Base-by-base conservation (phyloP, 2,329 filamentous ascomycete genomes). In the Phyllosticta paracitricarpa region DNA sequence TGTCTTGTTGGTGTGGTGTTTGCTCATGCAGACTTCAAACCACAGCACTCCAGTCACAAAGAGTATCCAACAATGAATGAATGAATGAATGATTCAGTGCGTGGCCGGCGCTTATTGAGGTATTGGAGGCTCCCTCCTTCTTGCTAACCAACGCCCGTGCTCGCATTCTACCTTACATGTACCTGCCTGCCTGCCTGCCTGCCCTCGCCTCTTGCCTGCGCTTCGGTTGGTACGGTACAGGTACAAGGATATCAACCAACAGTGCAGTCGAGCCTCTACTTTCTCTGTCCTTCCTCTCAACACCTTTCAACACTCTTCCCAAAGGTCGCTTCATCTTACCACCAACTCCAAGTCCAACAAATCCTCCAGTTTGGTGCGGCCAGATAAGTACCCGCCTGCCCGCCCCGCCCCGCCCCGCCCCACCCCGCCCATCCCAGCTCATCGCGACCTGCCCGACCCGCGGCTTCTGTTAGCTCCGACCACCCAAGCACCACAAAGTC, bases 401-500 rank as follows among this genome's bases (percentile, higher is more conserved):
- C 19, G 19, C 19, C 19, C 19, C 19, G 19, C 19, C 58, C 19
- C n/a, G n/a, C n/a, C n/a, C n/a, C n/a, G n/a, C n/a, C 19, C 19
- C 19, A 2, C 19, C 19, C 19, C 19, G 19, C 19, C 58, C 19
- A 54, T 7, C 58, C 28, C 24, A 51, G 33, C 22, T 26, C 48
- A 26, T 48, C 22, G 30, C 35, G 26, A 33, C 33, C 28, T 55
- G 17, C 3, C 19, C 19, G 19, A 22, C 24, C 24, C 58, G 19
- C 52, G 53, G 30, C 57, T 58, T 30, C 52, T 54, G 12, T 19
- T 51, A 26, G 28, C 54, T 25, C 25, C 25, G 48, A 61, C 48
- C 56, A 22, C 19, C 35, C 48, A 55, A 48, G 55, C 61, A 35
- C 61, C 60, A n/a, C 58, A 35, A 60, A 48, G 40, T 48, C 40